A percentile compares a stretch with the other conserved stretches of the same genome.
phyloP scores from a whole-genome alignment of 2,329 filamentous ascomycete genomes.

The Chlorencoelia australis region DNA sequence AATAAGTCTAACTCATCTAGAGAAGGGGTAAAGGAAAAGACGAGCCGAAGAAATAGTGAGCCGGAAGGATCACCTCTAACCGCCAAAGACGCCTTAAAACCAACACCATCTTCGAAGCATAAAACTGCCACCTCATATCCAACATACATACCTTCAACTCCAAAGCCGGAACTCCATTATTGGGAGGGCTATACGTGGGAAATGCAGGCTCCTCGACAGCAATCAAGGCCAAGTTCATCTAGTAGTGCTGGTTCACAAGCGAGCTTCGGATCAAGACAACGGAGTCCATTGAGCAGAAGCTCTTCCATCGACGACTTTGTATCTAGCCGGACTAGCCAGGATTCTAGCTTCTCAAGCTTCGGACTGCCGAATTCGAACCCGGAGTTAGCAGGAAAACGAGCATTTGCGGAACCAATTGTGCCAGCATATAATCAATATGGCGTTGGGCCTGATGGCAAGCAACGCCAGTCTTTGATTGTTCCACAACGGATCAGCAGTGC shows the following conservation, averaged over 20 bases:
- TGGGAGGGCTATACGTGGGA: slow-evolving; percentile 7
- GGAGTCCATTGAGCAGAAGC: slow-evolving; percentile 22
- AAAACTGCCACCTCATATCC: slow-evolving; percentile 14
- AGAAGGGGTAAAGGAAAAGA: slow-evolving; percentile 1
- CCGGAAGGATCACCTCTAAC: slow-evolving; percentile 15
- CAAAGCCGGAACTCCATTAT: slow-evolving; percentile 1
- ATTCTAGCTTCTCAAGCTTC: slow-evolving; percentile 14
- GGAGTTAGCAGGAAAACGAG: slow-evolving; percentile 3
- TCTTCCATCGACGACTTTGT: slow-evolving; percentile 17
- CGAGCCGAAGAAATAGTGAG: slow-evolving; percentile 10
- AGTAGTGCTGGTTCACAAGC: slow-evolving; percentile 14
- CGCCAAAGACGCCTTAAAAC: slow-evolving; percentile 12
- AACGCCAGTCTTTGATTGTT: not conserved
- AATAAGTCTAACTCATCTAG: not conserved
- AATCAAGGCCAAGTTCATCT: slow-evolving; percentile 12
- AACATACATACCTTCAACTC: slow-evolving; percentile 11
- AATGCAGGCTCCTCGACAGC: slow-evolving; percentile 15
- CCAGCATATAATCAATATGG: slow-evolving; percentile 10
- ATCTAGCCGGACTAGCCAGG: slow-evolving; percentile 16
- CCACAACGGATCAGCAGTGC: slow-evolving; percentile 2
- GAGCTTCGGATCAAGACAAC: slow-evolving; percentile 20
- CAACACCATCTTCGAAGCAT: slow-evolving; percentile 10
- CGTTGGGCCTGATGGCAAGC: slow-evolving; percentile 8
- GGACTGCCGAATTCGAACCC: slow-evolving; percentile 2
- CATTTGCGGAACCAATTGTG: slow-evolving; percentile 12